Conservation (phyloP, 2,329 filamentous ascomycete species). For the Madurella mycetomatis region DNA sequence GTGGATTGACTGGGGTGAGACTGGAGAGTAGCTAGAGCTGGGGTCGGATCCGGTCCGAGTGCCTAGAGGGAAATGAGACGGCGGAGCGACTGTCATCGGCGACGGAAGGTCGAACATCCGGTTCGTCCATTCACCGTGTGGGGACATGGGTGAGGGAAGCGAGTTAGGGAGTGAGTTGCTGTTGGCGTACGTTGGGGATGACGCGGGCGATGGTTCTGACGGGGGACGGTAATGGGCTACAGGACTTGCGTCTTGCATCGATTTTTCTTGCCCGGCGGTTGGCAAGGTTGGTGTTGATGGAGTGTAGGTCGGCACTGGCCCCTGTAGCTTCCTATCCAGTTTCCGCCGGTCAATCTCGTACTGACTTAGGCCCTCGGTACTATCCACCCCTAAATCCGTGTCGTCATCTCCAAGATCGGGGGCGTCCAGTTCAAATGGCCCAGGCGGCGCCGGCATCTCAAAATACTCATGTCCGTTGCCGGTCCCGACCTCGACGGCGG, state of each 20-base stretch:
- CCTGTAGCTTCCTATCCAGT: constrained; percentile 47
- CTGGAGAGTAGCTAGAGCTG: constrained; percentile 25
- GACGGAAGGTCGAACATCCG: constrained; percentile 40
- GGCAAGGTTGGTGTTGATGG: constrained; percentile 30
- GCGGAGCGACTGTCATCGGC: constrained; percentile 37
- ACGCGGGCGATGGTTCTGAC: constrained; percentile 31
- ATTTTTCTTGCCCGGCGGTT: constrained; percentile 31
- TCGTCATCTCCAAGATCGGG: constrained; percentile 36
- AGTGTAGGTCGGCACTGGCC: constrained; percentile 46
- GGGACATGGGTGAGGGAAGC: constrained; percentile 47
- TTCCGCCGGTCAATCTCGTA: constrained; percentile 51
- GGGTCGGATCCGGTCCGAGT: constrained; percentile 27
- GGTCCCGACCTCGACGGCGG: constrained; percentile 38
- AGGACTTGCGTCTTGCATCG: constrained; percentile 32
- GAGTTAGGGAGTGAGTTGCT: constrained; percentile 38
- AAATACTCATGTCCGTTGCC: constrained; percentile 47
- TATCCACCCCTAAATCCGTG: constrained; percentile 39
- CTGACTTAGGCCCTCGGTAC: constrained; percentile 37
- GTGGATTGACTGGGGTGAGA: constrained; percentile 22
- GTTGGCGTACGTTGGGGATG: constrained; percentile 36
- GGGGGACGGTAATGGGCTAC: constrained; percentile 33
- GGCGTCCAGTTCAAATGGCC: constrained; percentile 48
- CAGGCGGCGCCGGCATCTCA: constrained; percentile 45
- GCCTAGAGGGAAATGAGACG: constrained; percentile 26
- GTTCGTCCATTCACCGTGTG: constrained; percentile 40